Percentiles rank a stretch among this genome's conserved stretches.
Evolutionary conservation across 2,329 filamentous ascomycete genomes (phyloP).

Genomic region (Atkinsonella texensis): DNA sequence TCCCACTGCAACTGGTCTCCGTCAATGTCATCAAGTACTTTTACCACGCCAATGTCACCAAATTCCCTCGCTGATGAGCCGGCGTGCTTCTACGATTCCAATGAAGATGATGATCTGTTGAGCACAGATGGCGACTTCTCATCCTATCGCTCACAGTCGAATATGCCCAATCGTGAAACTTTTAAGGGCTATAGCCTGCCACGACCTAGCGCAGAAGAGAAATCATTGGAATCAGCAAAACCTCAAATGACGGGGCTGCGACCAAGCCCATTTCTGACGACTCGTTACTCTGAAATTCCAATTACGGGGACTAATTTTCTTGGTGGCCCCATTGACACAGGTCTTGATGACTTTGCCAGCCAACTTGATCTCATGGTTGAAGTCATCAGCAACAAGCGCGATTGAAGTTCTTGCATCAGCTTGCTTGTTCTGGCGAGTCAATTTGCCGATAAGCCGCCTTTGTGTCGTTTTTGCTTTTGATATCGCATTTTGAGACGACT

Average conservation of each 20-base stretch:
- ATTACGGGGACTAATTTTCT: conserved; percentile 17
- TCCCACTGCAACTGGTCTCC: conserved; percentile 14
- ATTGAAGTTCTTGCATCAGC: conserved; percentile 7
- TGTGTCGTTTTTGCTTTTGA: not conserved
- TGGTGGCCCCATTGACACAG: conserved; percentile 23
- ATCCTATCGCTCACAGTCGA: conserved; percentile 13
- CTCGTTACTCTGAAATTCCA: conserved; percentile 10
- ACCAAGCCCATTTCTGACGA: conserved; percentile 15
- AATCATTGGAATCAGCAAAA: conserved; percentile 6
- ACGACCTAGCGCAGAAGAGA: conserved; percentile 13
- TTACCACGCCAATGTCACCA: conserved; percentile 25
- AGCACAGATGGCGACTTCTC: conserved; percentile 25
- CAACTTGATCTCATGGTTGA: conserved; percentile 43
- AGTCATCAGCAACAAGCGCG: conserved; percentile 26
- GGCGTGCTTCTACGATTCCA: conserved; percentile 35
- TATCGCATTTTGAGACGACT: not conserved
- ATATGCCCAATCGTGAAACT: conserved; percentile 10
- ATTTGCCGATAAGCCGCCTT: too few species aligned
- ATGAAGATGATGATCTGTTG: conserved; percentile 28
- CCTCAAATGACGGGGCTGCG: conserved; percentile 8
- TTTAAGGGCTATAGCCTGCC: conserved; percentile 37
- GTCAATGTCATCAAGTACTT: conserved; percentile 16
- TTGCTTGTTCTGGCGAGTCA: too few species aligned
- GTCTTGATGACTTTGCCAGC: conserved; percentile 27
- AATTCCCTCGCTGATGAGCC: conserved; percentile 28